These are phyloP conservation scores for Sclerotinia borealis DNA, from an alignment of 2,329 filamentous ascomycete genomes.

Conservation along the genomic window DNA sequence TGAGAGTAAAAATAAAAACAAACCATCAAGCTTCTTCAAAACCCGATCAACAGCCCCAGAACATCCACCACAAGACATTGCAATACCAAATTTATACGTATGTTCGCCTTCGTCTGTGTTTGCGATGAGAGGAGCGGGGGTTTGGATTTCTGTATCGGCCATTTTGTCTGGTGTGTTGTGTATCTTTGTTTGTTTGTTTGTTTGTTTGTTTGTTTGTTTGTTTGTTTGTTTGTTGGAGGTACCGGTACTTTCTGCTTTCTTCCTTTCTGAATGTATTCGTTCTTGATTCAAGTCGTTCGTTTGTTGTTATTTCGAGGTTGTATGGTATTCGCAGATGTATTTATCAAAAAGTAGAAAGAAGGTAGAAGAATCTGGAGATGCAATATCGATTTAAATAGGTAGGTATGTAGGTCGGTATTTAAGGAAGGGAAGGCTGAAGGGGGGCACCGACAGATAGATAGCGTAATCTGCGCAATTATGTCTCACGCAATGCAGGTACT, in stretches of 20 bases:
- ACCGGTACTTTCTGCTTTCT: too few relatives aligned
- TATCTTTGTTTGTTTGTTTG: not conserved
- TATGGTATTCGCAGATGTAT: too few relatives aligned
- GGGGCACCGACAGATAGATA: not conserved
- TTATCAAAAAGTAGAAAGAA: too few relatives aligned
- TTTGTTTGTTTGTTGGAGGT: not conserved
- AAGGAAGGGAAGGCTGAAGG: not conserved
- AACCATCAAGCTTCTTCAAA: conserved; percentile 86
- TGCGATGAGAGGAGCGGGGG: conserved; percentile 4
- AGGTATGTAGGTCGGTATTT: not conserved
- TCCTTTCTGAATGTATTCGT: too few relatives aligned
- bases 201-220: not conserved
- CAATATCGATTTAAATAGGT: too few relatives aligned
- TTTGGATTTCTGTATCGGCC: conserved; percentile 3
- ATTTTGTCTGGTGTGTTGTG: not conserved
- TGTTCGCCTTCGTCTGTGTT: conserved; percentile 40
- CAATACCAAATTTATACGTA: conserved; percentile 91
- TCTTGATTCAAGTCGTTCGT: too few relatives aligned
- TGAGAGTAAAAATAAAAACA: conserved; percentile 26
- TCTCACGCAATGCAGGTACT: not conserved
- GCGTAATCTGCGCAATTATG: not conserved
- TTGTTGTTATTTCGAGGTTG: too few relatives aligned
- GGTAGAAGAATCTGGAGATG: too few relatives aligned
- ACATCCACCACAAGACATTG: conserved; percentile 94
- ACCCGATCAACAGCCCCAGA: conserved; percentile 89